Evolutionary conservation across 2,329 filamentous ascomycete genomes (phyloP).

Genomic region (Hirsutella rhossiliensis): DNA sequence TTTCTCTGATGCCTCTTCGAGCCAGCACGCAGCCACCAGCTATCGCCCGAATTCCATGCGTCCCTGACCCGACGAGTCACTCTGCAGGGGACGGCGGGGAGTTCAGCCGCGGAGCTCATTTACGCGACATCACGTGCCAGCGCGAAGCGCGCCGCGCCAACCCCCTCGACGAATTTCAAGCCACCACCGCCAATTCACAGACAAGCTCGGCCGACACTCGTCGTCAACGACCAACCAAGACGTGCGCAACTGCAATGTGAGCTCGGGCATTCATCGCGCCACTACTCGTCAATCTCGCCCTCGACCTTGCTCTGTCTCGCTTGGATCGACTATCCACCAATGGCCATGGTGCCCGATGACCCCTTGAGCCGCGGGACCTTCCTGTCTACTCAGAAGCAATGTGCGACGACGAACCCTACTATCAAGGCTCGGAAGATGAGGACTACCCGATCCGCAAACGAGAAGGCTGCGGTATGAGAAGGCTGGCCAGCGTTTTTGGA

Average conservation of each 20-base stretch:
- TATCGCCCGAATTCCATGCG: no score
- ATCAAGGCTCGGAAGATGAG: constrained; percentile 45
- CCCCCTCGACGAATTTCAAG: not conserved
- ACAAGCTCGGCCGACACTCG: not conserved
- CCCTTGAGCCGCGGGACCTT: not conserved
- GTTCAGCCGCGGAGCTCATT: constrained; percentile 7
- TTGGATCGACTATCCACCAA: no score
- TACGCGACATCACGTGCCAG: constrained; percentile 23
- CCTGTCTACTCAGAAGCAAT: constrained; percentile 33
- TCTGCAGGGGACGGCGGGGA: no score
- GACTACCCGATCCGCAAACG: constrained; percentile 31
- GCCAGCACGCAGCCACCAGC: no score
- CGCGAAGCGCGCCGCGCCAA: constrained; percentile 17
- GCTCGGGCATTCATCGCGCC: no score
- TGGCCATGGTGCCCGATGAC: not conserved
- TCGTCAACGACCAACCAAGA: not conserved
- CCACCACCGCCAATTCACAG: not conserved
- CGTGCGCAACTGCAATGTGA: no score
- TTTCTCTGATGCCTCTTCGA: no score
- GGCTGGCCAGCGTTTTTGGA: constrained; percentile 46
- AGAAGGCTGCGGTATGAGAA: constrained; percentile 44
- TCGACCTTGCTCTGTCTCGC: no score
- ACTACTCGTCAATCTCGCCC: no score
- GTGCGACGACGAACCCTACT: constrained; percentile 38
- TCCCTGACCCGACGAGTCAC: no score